phyloP scores from a whole-genome alignment of 352 stramenopile species.

The Phytophthora foliorum region DNA sequence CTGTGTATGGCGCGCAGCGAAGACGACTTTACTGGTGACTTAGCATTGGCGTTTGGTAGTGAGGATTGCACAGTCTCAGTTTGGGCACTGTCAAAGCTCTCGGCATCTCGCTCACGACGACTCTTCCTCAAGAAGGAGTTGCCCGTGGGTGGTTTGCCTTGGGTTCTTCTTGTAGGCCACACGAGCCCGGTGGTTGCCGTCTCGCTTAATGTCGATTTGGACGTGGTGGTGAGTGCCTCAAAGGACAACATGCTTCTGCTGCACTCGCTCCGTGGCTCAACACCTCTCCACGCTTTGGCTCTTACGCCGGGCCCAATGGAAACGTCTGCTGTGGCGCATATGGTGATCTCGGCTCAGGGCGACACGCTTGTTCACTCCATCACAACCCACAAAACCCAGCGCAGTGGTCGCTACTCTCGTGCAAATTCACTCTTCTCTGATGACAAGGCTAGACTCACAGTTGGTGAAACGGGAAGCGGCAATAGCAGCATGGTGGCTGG shows the following conservation, averaged over 20 bases:
- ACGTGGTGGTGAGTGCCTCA: conserved; percentile 85
- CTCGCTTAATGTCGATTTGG: conserved; percentile 82
- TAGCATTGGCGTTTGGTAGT: conserved; percentile 85
- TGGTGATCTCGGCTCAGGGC: conserved; percentile 81
- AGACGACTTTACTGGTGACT: conserved; percentile 88
- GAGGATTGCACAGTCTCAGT: conserved; percentile 90
- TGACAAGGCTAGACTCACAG: conserved; percentile 52
- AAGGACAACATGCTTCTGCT: conserved; percentile 81
- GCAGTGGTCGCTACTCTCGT: conserved; percentile 45
- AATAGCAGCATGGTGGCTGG: conserved; percentile 51
- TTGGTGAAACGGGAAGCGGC: conserved; percentile 38
- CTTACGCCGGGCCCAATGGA: conserved; percentile 57
- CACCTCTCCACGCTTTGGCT: conserved; percentile 77
- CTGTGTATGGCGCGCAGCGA: conserved; percentile 87
- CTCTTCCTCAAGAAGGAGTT: conserved; percentile 90
- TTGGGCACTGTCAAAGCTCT: conserved; percentile 87
- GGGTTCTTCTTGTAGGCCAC: conserved; percentile 83
- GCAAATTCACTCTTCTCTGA: conserved; percentile 54
- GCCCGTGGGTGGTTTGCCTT: conserved; percentile 79
- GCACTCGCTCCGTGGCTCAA: conserved; percentile 80
- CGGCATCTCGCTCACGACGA: conserved; percentile 78
- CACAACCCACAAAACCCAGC: conserved; percentile 45
- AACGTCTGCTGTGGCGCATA: conserved; percentile 65
- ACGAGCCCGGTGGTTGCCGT: conserved; percentile 83
- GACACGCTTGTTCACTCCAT: conserved; percentile 81